Evolutionary conservation across 805 yeast genomes (phyloP).

Genomic region (Teunomyces aglyptinius): DNA sequence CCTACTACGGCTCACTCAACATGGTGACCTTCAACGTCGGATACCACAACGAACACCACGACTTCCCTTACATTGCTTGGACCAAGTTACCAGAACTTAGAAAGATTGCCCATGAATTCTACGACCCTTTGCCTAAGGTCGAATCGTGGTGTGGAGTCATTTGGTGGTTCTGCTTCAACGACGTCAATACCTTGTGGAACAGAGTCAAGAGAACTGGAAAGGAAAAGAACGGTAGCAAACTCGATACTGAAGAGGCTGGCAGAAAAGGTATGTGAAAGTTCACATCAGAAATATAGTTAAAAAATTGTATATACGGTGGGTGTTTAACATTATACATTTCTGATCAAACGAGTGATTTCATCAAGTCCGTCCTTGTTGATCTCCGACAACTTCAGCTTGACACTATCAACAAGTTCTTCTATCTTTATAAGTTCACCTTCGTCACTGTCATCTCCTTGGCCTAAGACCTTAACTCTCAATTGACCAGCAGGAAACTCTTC

Average conservation of each 20-base stretch:
- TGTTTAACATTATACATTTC: conserved; percentile 41
- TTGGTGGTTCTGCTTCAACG: conserved; percentile 65
- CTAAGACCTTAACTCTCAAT: conserved; percentile 82
- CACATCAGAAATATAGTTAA: neutral
- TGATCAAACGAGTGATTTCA: conserved; percentile 62
- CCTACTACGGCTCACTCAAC: conserved; percentile 82
- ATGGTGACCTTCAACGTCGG: conserved; percentile 89
- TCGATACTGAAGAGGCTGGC: conserved; percentile 7
- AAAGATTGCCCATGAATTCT: conserved; percentile 73
- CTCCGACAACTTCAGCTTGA: conserved; percentile 34
- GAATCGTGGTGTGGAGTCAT: conserved; percentile 77
- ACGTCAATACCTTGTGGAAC: conserved; percentile 70
- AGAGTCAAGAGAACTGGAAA: conserved; percentile 67
- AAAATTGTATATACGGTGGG: conserved; percentile 1
- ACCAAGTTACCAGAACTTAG: conserved; percentile 65
- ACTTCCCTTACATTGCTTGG: conserved; percentile 94
- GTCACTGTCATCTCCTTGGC: conserved; percentile 80
- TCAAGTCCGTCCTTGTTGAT: conserved; percentile 55
- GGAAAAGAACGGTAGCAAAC: conserved; percentile 34
- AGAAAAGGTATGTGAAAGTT: neutral
- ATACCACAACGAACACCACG: conserved; percentile 92
- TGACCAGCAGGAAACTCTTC: conserved; percentile 85
- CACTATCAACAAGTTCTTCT: conserved; percentile 56
- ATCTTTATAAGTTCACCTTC: conserved; percentile 78
- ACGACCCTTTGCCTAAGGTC: conserved; percentile 74